Evolutionary conservation across 805 yeast species (phyloP).

Genomic region (Yamadazyma sp.): DNA sequence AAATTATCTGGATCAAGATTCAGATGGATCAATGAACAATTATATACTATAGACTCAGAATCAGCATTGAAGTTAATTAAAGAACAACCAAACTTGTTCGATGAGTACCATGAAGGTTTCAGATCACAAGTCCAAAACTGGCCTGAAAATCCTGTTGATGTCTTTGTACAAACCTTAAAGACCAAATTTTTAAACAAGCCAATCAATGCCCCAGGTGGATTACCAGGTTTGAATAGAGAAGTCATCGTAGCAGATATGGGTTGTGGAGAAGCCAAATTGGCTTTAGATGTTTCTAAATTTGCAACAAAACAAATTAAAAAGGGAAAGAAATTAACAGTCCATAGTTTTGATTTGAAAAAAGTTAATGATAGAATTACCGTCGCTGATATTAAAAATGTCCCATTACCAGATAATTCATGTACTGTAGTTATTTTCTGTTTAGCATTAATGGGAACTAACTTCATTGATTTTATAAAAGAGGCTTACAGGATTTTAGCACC

Average conservation of each 20-base stretch:
- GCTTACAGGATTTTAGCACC: conserved; percentile 86
- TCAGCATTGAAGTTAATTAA: conserved; percentile 70
- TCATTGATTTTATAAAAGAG: conserved; percentile 85
- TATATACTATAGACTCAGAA: conserved; percentile 82
- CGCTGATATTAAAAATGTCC: conserved; percentile 93
- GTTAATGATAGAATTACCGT: conserved; percentile 90
- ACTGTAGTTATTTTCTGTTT: conserved; percentile 90
- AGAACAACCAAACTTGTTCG: conserved; percentile 84
- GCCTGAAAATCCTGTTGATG: conserved; percentile 99
- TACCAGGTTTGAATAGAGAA: conserved; percentile 66
- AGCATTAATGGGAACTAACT: conserved; percentile 96
- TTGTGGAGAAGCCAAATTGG: conserved; percentile 94
- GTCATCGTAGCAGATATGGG: conserved; percentile 97
- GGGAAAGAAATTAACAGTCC: conserved; percentile 52
- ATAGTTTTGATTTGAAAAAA: conserved; percentile 87
- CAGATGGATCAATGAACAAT: conserved; percentile 96
- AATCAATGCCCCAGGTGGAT: conserved; percentile 95
- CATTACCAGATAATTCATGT: conserved; percentile 74
- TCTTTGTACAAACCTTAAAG: conserved; percentile 71
- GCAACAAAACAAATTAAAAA: conserved; percentile 34
- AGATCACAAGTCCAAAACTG: conserved; percentile 91
- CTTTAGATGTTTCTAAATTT: conserved; percentile 60
- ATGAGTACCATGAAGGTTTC: conserved; percentile 94
- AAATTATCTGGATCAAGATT: conserved; percentile 93
- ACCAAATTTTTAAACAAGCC: conserved; percentile 55